Evolutionary conservation across 169 alveolate species (phyloP).

Genomic region (Fabrea salina): DNA sequence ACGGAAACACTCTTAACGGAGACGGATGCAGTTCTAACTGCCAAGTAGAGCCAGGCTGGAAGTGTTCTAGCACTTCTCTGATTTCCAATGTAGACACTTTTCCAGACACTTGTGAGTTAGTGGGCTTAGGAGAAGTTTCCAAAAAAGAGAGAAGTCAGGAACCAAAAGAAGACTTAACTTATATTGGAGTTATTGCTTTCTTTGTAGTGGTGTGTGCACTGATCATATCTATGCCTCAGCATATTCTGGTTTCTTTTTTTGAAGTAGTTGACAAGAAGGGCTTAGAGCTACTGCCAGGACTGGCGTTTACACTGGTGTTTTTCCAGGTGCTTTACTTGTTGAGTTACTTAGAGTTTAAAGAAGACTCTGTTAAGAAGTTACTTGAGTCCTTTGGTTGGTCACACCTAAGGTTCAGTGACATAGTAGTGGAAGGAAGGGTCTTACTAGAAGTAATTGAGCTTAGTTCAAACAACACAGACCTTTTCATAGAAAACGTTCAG

Average conservation of each 20-base stretch:
- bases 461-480: background rate
- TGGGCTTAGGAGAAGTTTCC: background rate
- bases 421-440: background rate
- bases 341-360: background rate
- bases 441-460: background rate
- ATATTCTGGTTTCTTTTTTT: background rate
- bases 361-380: background rate
- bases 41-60: slow-evolving; percentile 37
- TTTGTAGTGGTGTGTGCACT: background rate
- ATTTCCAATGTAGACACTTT: background rate
- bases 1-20: slow-evolving; percentile 38
- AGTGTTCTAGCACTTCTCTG: slow-evolving; percentile 20
- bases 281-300: background rate
- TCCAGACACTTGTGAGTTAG: background rate
- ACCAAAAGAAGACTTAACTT: background rate
- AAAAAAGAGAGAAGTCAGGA: background rate
- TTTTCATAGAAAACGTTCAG: background rate
- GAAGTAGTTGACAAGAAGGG: background rate
- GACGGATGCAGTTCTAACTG: slow-evolving; percentile 54
- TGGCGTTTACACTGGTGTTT: background rate
- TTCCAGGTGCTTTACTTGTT: background rate
- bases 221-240: background rate
- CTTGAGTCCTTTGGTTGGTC: slow-evolving; percentile 6
- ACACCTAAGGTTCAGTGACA: background rate
- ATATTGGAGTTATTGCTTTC: background rate